phyloP scores from a whole-genome alignment of 129 eudicot species.

The Saposhnikovia divaricata region DNA sequence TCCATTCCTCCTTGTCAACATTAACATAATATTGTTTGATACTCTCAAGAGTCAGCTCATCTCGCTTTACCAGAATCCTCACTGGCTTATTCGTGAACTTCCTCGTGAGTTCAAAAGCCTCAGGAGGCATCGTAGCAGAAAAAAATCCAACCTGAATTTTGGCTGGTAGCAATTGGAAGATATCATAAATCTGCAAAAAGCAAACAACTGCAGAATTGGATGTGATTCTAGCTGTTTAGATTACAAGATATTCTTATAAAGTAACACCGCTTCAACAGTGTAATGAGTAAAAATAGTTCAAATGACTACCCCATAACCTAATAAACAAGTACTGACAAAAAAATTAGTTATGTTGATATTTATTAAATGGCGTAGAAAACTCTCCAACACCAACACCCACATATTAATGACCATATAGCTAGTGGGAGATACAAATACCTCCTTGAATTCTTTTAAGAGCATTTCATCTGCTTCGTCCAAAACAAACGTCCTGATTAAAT shows the following conservation, averaged over 20 bases:
- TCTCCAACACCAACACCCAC: no score
- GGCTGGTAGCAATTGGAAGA: slow-evolving; percentile 26
- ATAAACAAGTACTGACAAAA: no score
- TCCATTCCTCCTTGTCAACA: not conserved
- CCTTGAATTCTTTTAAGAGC: slow-evolving; percentile 15
- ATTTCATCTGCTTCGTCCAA: slow-evolving; percentile 22
- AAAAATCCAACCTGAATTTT: slow-evolving; percentile 29
- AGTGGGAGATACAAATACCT: no score
- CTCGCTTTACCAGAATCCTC: slow-evolving; percentile 10
- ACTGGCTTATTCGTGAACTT: slow-evolving; percentile 24
- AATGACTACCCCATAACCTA: no score
- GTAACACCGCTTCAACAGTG: no score
- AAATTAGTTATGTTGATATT: no score
- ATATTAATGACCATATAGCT: no score
- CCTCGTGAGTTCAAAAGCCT: slow-evolving; percentile 16
- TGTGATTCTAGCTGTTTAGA: no score
- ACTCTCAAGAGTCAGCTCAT: slow-evolving; percentile 24
- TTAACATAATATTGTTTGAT: not conserved
- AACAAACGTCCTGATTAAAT: slow-evolving; percentile 15
- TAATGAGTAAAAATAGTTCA: no score
- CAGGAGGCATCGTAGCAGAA: slow-evolving; percentile 21
- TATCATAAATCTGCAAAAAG: slow-evolving; percentile 27
- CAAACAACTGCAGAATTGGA: no score
- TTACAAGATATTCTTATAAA: no score
- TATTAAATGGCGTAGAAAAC: no score